These are phyloP conservation scores for Moesziomyces sp. DNA, from an alignment of 1,284 basidiomycete species.

Conservation along the genomic window DNA sequence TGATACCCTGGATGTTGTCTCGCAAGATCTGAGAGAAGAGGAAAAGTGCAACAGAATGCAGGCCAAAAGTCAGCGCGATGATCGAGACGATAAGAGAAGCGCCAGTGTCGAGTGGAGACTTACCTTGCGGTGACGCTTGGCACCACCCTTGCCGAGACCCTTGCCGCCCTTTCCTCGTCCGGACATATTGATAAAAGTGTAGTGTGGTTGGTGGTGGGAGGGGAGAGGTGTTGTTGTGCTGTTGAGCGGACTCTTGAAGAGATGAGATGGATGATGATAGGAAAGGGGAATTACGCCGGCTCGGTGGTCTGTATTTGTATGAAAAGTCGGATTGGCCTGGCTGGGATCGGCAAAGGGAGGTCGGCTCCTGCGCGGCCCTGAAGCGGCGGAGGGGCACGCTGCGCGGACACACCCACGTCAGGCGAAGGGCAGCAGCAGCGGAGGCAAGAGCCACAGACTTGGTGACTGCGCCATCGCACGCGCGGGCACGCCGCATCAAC, in stretches of 20 bases:
- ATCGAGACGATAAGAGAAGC: slow-evolving; percentile 1
- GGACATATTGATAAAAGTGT: slow-evolving; percentile 57
- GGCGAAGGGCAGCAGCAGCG: too few species aligned
- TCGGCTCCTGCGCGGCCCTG: background rate
- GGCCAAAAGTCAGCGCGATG: slow-evolving; percentile 13
- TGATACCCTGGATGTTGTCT: slow-evolving; percentile 74
- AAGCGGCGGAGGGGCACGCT: background rate
- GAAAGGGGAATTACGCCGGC: slow-evolving; percentile 34
- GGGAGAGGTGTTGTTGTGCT: slow-evolving; percentile 14
- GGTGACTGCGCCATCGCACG: too few species aligned
- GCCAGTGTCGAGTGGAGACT: slow-evolving; percentile 13
- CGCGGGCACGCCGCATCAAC: too few species aligned
- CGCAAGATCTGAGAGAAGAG: slow-evolving; percentile 53
- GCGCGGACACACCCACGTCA: too few species aligned
- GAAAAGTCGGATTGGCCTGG: slow-evolving; percentile 33
- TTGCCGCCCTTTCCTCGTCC: slow-evolving; percentile 68
- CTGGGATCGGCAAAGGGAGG: slow-evolving; percentile 32
- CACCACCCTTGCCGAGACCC: slow-evolving; percentile 69
- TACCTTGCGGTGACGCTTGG: slow-evolving; percentile 68
- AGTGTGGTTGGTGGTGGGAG: slow-evolving; percentile 28
- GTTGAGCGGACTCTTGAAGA: slow-evolving; percentile 37
- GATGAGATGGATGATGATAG: slow-evolving; percentile 39
- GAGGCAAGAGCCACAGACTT: too few species aligned
- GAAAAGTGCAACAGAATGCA: background rate
- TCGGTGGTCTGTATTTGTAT: slow-evolving; percentile 46